Evolutionary conservation across 1,284 basidiomycete species (phyloP), one percentile per base, ranked within the genome.

Genomic region (Cerrena zonata): DNA sequence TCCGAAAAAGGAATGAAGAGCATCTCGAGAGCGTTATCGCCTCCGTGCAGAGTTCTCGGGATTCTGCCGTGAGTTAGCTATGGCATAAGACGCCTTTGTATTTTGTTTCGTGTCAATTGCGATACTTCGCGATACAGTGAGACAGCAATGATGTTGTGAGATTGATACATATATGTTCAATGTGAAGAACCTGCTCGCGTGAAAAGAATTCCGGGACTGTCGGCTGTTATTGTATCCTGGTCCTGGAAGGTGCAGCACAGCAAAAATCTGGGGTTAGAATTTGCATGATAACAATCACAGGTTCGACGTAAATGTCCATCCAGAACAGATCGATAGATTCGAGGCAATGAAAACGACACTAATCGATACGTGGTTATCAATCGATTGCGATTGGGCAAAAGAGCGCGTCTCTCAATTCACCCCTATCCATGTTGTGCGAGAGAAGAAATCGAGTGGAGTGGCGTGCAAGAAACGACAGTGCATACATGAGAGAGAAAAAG

Each of bases 401-500:
- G 39, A 19, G 39, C 10, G 21, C 18, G 18, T 10, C 7, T 19
- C 39, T 18, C 10, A 10, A 18, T 18, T 10, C 19, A 22, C 39
- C 21, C 15, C 39, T 18, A 22, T 40, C 18, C 39, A 10, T 22
- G 19, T 40, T 24, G 41, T 42, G 7, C 41, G 24, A 42, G 41
- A 42, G 24, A 42, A 10, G 15, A 42, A 23, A 22, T 22, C 41
- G 24, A 23, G n/a, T n/a, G n/a, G n/a, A n/a, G n/a, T n/a, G n/a
- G n/a, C n/a, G n/a, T n/a, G n/a, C n/a, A n/a, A n/a, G n/a, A n/a
- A n/a, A n/a, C n/a, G n/a, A n/a, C n/a, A 22, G 11, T 45, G 27
- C 44, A 50, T 50, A 50, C 49, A 44, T 24, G 34, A 26, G 11
- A 18, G 34, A 19, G 26, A 38, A 50, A 25, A 45, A 36, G 38